A percentile compares a stretch with the other conserved stretches of the same genome.
These are phyloP conservation scores for Metschnikowia amazonensis DNA, from an alignment of 805 yeast species.

Conservation along the genomic window DNA sequence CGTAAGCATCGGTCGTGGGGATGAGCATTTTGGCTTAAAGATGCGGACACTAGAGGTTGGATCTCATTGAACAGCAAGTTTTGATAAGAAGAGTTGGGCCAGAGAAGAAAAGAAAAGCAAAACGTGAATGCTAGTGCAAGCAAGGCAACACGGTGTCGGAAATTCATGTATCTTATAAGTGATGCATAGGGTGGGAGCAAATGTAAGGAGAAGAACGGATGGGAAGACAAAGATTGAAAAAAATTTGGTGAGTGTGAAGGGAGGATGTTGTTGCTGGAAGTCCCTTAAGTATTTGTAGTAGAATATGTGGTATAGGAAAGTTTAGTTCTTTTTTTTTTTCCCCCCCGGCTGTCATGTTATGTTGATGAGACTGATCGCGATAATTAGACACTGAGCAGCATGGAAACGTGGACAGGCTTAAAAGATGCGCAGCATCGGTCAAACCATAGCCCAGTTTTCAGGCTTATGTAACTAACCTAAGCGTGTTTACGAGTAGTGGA, in stretches of 20 bases:
- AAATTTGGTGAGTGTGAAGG: not conserved
- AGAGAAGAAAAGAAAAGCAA: conserved; percentile 8
- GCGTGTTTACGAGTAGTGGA: not conserved
- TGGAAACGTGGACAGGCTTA: not conserved
- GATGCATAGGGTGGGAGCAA: not conserved
- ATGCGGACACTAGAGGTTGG: conserved; percentile 5
- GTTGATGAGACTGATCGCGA: conserved; percentile 2
- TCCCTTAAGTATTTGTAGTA: not conserved
- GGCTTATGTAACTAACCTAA: not conserved
- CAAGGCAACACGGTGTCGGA: conserved; percentile 10
- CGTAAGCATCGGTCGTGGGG: conserved; percentile 10
- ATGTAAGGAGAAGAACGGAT: not conserved
- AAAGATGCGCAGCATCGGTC: not conserved
- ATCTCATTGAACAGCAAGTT: conserved; percentile 13
- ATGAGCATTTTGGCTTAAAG: conserved; percentile 2
- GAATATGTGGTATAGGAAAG: not conserved
- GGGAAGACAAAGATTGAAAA: too few relatives aligned
- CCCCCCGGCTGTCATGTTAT: not conserved
- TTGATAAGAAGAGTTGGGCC: conserved; percentile 15
- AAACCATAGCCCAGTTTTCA: not conserved
- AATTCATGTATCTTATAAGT: conserved; percentile 11
- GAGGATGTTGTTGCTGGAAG: not conserved
- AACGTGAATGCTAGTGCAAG: conserved; percentile 7
- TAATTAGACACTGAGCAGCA: not conserved
- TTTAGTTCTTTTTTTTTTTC: not conserved